Base-by-base conservation (phyloP, 495 filamentous ascomycete genomes). In the Podospora pseudopauciseta region DNA sequence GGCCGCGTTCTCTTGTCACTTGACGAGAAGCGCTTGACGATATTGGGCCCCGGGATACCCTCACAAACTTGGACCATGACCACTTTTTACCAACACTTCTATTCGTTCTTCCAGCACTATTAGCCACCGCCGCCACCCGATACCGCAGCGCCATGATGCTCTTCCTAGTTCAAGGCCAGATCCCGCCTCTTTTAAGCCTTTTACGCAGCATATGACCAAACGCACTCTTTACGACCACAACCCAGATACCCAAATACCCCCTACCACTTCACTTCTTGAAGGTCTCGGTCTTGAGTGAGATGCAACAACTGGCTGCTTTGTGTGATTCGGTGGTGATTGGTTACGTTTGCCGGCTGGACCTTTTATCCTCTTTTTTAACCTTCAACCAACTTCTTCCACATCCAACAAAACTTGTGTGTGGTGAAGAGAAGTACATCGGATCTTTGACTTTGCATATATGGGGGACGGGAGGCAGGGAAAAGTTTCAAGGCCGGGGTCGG, bases 331-430 rank as follows among this genome's bases (percentile, higher is more conserved):
- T 49, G 55, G 55, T 19, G n/a, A 5, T 58, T 58, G 13, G 55
- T 20, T 19, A 26, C 20, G 2, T 23, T 2, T 63, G 61, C 61
- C 53, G 61, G 61, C 61, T 63, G 61, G 61, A 63, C 28, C 30
- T 63, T 63, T 63, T 63, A 5, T 63, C 30, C 4, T 7, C 0
- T 7, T 63, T 63, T 64, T 65, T 63, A 53, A 65, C 66, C 70
- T 66, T 67, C 66, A 58, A 57, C 54, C 63, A 55, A 59, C 39
- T 63, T 63, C 63, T 65, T 63, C 57, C 65, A 66, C 70, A 63
- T 67, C 66, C 63, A 57, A 54, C 66, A 55, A 59, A 53, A 19
- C 13, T 49, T 16, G 32, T 15, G 32, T 39, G 18, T 19, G 61
- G 34, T 39, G 28, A 34, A 34, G 61, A 26, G 30, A 4, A 34